Percentiles rank a stretch among this genome's conserved stretches.
Evolutionary conservation across 768 basidiomycete genomes (phyloP).

Genomic region (Sistotremastrum niveocremeum): DNA sequence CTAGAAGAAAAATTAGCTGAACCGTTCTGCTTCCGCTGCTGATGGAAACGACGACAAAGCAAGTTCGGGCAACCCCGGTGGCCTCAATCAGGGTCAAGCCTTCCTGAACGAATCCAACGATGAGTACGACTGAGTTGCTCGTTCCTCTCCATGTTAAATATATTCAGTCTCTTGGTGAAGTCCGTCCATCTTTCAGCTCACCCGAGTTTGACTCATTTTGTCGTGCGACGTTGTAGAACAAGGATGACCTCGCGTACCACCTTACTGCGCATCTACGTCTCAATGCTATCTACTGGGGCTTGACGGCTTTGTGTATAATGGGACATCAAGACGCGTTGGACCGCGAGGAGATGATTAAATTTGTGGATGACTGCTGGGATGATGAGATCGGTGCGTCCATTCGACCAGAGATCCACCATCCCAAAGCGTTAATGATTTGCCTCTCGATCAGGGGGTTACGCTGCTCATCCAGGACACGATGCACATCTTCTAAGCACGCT

Average conservation of each 20-base stretch:
- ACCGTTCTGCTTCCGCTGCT: no score
- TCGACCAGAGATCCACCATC: constrained; percentile 12
- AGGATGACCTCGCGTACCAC: constrained; percentile 79
- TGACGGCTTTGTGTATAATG: constrained; percentile 79
- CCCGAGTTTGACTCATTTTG: no score
- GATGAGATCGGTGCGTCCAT: constrained; percentile 55
- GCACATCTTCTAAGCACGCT: constrained; percentile 77
- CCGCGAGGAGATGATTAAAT: constrained; percentile 72
- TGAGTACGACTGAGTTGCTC: constrained; percentile 18
- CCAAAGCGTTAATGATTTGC: background rate
- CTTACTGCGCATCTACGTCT: constrained; percentile 86
- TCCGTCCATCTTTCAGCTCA: constrained; percentile 15
- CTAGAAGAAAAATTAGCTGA: no score
- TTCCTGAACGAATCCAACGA: background rate
- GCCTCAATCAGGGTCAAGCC: background rate
- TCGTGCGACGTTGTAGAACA: constrained; percentile 35
- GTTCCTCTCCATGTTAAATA: constrained; percentile 57
- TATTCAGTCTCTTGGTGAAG: constrained; percentile 63
- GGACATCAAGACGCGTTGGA: constrained; percentile 64
- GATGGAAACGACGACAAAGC: no score
- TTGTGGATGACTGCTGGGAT: constrained; percentile 93
- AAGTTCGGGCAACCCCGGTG: no score
- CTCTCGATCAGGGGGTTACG: constrained; percentile 59
- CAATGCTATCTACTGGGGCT: constrained; percentile 95
- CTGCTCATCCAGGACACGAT: constrained; percentile 88